A percentile compares a stretch with the other conserved stretches of the same genome.
These are phyloP conservation scores for Bipolaris bicolor DNA, from an alignment of 2,329 filamentous ascomycete genomes.

Conservation along the genomic window DNA sequence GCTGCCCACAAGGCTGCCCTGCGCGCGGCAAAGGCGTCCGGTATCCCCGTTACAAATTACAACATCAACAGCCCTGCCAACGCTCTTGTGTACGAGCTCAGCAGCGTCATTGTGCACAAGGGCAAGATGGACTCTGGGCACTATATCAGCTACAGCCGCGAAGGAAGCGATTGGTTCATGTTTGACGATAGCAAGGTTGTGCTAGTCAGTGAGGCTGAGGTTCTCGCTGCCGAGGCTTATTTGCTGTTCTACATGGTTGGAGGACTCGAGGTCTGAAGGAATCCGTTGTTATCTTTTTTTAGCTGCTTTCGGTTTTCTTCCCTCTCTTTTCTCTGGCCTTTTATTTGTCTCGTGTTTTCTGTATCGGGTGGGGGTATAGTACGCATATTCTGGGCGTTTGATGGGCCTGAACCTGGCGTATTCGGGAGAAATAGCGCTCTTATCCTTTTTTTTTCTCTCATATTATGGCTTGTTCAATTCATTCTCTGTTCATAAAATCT, in stretches of 20 bases:
- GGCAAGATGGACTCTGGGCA: slow-evolving; percentile 93
- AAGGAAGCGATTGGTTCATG: slow-evolving; percentile 88
- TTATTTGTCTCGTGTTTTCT: neutral
- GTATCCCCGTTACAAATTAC: slow-evolving; percentile 43
- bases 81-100: slow-evolving; percentile 80
- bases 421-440: no score
- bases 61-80: slow-evolving; percentile 48
- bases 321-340: neutral
- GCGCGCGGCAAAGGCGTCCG: slow-evolving; percentile 41
- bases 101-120: slow-evolving; percentile 90
- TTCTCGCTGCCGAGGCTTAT: slow-evolving; percentile 85
- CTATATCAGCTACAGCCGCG: slow-evolving; percentile 86
- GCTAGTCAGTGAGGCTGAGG: slow-evolving; percentile 80
- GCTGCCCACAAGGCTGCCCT: slow-evolving; percentile 59
- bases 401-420: no score
- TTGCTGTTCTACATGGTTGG: slow-evolving; percentile 75
- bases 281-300: no score
- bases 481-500: no score
- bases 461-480: no score
- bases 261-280: slow-evolving; percentile 36
- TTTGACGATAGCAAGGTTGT: slow-evolving; percentile 97
- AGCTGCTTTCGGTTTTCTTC: no score
- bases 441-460: no score
- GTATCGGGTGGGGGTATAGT: neutral
- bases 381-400: no score